Percentiles rank a stretch among this genome's conserved stretches.
These are phyloP conservation scores for Nigrospora oryzae DNA, from an alignment of 2,329 filamentous ascomycete species.

Conservation along the genomic window DNA sequence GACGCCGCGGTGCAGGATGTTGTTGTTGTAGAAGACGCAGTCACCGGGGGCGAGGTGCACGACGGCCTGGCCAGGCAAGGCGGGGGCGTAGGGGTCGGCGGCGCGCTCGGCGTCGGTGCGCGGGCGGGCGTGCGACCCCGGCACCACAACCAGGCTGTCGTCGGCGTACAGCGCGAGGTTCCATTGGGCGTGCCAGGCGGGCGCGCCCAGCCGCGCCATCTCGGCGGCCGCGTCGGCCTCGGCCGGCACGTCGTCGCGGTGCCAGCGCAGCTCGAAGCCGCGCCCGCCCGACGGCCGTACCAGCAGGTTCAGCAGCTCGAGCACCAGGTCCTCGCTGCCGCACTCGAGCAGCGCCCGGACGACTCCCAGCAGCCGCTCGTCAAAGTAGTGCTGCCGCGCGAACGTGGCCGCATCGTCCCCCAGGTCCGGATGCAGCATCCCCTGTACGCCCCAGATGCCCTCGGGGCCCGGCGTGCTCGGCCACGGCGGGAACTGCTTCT, in stretches of 20 bases:
- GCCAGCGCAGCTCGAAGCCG: conserved; percentile 74
- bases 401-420: conserved; percentile 50
- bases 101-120: conserved; percentile 61
- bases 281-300: conserved; percentile 52
- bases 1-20: conserved; percentile 69
- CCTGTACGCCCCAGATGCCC: conserved; percentile 87
- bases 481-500: conserved; percentile 87
- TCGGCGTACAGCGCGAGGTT: conserved; percentile 69
- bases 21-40: conserved; percentile 83
- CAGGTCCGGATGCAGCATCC: conserved; percentile 68
- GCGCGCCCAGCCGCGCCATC: conserved; percentile 45
- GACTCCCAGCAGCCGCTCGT: conserved; percentile 50
- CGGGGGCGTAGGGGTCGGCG: conserved; percentile 46
- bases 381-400: conserved; percentile 60
- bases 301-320: conserved; percentile 85
- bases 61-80: conserved; percentile 53
- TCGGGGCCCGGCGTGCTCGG: conserved; percentile 38
- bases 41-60: conserved; percentile 67
- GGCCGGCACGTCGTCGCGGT: conserved; percentile 74
- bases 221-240: conserved; percentile 61
- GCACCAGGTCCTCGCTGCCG: conserved; percentile 57
- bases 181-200: conserved; percentile 74
- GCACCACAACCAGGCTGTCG: conserved; percentile 70
- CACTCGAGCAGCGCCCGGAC: conserved; percentile 55
- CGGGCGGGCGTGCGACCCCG: conserved; percentile 64